phyloP scores from a whole-genome alignment of 768 basidiomycete species.

The Plicaturopsis crispa region DNA sequence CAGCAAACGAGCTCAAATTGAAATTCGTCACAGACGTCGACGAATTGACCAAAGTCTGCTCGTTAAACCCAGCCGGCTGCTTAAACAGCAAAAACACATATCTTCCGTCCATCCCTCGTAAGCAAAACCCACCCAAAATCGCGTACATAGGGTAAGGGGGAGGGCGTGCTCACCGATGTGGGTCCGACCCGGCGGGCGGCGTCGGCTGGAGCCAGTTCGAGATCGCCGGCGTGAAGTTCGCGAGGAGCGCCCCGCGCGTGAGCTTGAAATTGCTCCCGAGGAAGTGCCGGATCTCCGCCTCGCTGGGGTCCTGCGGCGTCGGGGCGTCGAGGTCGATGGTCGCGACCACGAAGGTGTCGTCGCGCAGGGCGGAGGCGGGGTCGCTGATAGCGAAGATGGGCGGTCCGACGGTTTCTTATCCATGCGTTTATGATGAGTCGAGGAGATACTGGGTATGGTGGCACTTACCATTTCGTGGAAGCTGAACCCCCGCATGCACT shows the following conservation, averaged over 20 bases:
- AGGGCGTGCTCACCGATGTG: constrained; percentile 29
- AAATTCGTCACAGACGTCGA: constrained; percentile 26
- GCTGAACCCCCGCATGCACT: constrained; percentile 25
- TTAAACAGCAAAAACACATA: constrained; percentile 42
- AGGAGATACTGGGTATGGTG: too few relatives aligned
- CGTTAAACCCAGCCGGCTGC: constrained; percentile 32
- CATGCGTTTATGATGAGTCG: too few relatives aligned
- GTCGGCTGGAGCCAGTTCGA: constrained; percentile 31
- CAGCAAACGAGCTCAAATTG: constrained; percentile 37
- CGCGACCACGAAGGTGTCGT: constrained; percentile 39
- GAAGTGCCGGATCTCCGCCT: constrained; percentile 41
- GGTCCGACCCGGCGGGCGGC: constrained; percentile 32
- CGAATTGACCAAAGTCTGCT: constrained; percentile 31
- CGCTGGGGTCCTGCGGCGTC: constrained; percentile 36
- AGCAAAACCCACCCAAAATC: constrained; percentile 1
- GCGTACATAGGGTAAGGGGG: background rate
- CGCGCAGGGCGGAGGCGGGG: constrained; percentile 12
- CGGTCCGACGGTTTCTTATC: constrained; percentile 32
- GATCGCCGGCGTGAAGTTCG: constrained; percentile 34
- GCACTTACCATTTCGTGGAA: constrained; percentile 24
- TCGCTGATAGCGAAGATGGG: constrained; percentile 26
- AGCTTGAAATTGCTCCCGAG: constrained; percentile 37
- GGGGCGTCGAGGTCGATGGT: constrained; percentile 44
- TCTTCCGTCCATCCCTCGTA: constrained; percentile 15
- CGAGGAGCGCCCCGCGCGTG: constrained; percentile 18